Evolutionary conservation across 805 yeast species (phyloP), one percentile per base, ranked within the genome.

Genomic region (Zygosaccharomyces bailii): DNA sequence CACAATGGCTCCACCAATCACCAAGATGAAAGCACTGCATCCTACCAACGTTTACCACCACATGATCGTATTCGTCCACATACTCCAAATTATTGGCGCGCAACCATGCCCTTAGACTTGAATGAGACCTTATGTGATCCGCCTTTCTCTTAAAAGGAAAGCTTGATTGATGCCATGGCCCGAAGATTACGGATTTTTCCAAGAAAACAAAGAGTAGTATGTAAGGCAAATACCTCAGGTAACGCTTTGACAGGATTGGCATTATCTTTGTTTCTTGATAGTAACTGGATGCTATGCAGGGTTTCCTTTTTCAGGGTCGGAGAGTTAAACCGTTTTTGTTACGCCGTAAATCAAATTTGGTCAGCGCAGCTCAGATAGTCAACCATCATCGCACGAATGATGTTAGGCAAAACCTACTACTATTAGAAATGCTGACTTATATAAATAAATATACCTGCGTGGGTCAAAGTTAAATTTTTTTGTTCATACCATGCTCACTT

Each of bases 11-110:
- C 39, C 48, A 38, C 9, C 41, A 32, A 6, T 33, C 50, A 8
- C 56, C 55, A 2, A 53, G 13, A 42, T 60, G 59, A 25, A 50
- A 45, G 38, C 63, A 60, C 9, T 45, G 35, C 10, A 44, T 25
- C 14, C 38, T 24, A 7, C 58, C 63, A 4, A 60, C 34, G 36
- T 52, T 50, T 1, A 53, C 39, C 9, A 56, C 51, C 3, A 56
- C 30, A 6, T 42, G 48, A 14, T 37, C 34, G 14, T 33, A 30
- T 5, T 31, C 25, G 25, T 48, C 33, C 3, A 23, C 14, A 7
- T 34, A 37, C 16, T 41, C 42, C 19, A 40, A 18, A 17, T 36
- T 44, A 16, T 42, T 39, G 35, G 37, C 29, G 5, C 34, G 10
- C 16, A 40, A 39, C 49, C 51, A 48, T 10, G 23, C 34, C 11